A percentile compares a stretch with the other conserved stretches of the same genome.
Evolutionary conservation across 495 filamentous ascomycete genomes (phyloP).

Genomic region (Podospora conica): DNA sequence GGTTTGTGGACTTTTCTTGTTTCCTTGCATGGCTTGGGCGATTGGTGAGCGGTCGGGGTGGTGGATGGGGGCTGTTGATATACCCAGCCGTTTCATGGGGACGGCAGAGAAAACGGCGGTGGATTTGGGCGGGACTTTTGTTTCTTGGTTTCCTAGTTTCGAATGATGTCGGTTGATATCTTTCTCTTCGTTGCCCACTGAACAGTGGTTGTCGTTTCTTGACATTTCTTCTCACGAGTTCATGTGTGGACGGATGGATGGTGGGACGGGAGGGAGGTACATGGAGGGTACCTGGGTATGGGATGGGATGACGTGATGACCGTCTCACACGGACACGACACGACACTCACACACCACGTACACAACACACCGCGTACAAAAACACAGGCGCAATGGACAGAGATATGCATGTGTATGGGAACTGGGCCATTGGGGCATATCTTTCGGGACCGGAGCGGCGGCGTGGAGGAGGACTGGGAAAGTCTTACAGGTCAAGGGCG

Average conservation of each 20-base stretch:
- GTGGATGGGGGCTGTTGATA: constrained; percentile 10
- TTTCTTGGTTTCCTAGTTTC: neutral
- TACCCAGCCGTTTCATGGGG: constrained; percentile 2
- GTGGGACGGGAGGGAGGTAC: neutral
- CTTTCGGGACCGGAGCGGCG: neutral
- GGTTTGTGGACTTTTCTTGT: constrained; percentile 7
- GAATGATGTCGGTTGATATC: neutral
- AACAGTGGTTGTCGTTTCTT: neutral
- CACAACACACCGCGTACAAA: neutral
- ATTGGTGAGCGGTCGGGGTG: neutral
- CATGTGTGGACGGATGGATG: neutral
- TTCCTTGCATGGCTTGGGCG: neutral
- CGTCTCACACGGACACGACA: neutral
- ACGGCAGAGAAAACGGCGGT: neutral
- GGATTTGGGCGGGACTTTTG: neutral
- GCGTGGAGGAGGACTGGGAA: neutral
- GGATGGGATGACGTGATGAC: neutral
- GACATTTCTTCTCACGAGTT: neutral
- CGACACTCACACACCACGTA: neutral
- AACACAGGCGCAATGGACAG: neutral
- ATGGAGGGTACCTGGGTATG: neutral
- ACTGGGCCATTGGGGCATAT: neutral
- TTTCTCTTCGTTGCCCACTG: neutral
- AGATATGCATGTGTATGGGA: neutral
- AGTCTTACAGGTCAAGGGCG: neutral